Evolutionary conservation across 225 moss, liverwort and hornwort genomes (phyloP), one percentile per base, ranked within the genome.

Genomic region (Rhytidiadelphus loreus): DNA sequence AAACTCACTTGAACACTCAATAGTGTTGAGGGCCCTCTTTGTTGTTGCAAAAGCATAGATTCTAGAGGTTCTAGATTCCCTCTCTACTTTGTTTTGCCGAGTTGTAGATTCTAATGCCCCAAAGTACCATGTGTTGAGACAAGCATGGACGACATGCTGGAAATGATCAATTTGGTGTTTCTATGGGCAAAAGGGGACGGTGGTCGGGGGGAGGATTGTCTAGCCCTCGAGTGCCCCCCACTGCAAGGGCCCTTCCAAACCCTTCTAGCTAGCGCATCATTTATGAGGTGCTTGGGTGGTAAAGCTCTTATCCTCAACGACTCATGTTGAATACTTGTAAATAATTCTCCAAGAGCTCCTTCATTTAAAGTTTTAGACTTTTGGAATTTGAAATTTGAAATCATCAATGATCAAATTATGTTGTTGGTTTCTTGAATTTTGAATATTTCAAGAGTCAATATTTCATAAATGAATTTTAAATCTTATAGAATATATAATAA

Each of bases 61-160:
- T 64, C 1, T 19, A 3, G 33, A 64, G 1, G 18, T 33, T 64
- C 3, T 64, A 19, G 4, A 65, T 6, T 6, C 11, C 11, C 6
- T 35, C 5, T 64, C 1, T 66, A n/a, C n/a, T n/a, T n/a, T n/a
- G n/a, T n/a, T n/a, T n/a, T n/a, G n/a, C n/a, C n/a, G n/a, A n/a
- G n/a, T n/a, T n/a, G n/a, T n/a, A n/a, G n/a, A 66, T 66, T 66
- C 4, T 37, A 21, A 37, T 37, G 21, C 22, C 22, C 22, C 0
- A 66, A 66, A 66, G n/a, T n/a, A 11, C 20, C 35, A 37, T 0
- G 1, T 37, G n/a, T 22, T 3, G 0, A 0, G 4, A n/a, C 4
- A 66, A 66, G 12, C 7, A 66, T n/a, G 7, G 3, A 22, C 0
- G 0, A 22, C 2, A n/a, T 0, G 22, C 1, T n/a, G 0, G n/a